Evolutionary conservation across 179 eudicot genomes (phyloP).

Genomic region (Actinidia chinensis): DNA sequence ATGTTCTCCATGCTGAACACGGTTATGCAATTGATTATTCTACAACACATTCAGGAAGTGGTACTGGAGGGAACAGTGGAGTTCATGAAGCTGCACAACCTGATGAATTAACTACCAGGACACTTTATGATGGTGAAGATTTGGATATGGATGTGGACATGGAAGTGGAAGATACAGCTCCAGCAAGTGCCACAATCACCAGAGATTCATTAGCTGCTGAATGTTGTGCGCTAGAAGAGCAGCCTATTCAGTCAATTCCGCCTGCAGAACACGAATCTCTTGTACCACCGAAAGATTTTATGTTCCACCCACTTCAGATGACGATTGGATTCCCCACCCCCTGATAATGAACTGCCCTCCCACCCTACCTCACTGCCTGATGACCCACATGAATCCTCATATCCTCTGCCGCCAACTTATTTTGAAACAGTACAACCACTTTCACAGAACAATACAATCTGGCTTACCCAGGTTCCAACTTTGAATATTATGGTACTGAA

Average conservation of each 20-base stretch:
- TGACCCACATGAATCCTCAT: slow-evolving; percentile 57
- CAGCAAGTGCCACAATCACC: slow-evolving; percentile 21
- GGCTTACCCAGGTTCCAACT: slow-evolving; percentile 42
- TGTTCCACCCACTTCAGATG: slow-evolving; percentile 73
- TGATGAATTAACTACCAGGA: slow-evolving; percentile 30
- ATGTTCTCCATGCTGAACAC: slow-evolving; percentile 18
- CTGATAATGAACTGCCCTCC: slow-evolving; percentile 88
- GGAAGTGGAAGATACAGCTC: slow-evolving; percentile 77
- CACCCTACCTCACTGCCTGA: slow-evolving; percentile 97
- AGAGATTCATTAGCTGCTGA: slow-evolving; percentile 21
- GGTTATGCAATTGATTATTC: slow-evolving; percentile 21
- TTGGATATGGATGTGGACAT: slow-evolving; percentile 98
- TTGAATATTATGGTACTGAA: slow-evolving; percentile 53
- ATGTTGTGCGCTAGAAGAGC: slow-evolving; percentile 24
- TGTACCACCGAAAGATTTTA: slow-evolving; percentile 33
- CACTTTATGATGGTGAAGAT: slow-evolving; percentile 46
- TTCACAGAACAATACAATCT: slow-evolving; percentile 48
- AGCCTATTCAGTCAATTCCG: slow-evolving; percentile 29
- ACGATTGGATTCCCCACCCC: slow-evolving; percentile 91
- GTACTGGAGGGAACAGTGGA: slow-evolving; percentile 32
- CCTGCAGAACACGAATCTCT: slow-evolving; percentile 26
- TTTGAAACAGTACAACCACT: slow-evolving; percentile 42
- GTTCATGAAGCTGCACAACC: slow-evolving; percentile 24
- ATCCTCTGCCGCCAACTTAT: slow-evolving; percentile 50
- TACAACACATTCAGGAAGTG: slow-evolving; percentile 18